Percentiles rank a stretch among this genome's conserved stretches.
These are phyloP conservation scores for Stemphylium lycopersici DNA, from an alignment of 2,329 filamentous ascomycete genomes.

Conservation along the genomic window DNA sequence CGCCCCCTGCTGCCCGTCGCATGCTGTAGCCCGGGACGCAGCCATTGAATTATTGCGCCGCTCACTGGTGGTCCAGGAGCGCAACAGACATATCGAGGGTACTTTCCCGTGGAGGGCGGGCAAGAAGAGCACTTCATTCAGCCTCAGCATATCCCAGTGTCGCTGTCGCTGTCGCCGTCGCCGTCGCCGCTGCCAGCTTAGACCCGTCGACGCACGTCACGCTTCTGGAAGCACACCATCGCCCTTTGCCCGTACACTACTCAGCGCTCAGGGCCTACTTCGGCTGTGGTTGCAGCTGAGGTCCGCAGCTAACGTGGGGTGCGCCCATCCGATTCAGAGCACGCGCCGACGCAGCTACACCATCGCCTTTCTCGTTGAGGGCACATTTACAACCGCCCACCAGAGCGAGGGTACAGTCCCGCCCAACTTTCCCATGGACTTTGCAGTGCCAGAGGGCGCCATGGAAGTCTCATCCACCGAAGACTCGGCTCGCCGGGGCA, in stretches of 20 bases:
- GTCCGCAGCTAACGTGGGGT: constrained; percentile 34
- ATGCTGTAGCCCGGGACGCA: constrained; percentile 29
- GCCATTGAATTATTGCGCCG: constrained; percentile 31
- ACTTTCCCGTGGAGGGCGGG: constrained; percentile 24
- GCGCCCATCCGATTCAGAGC: constrained; percentile 35
- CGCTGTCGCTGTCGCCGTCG: background rate
- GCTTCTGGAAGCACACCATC: background rate
- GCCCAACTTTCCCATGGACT: constrained; percentile 68
- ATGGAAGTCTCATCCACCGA: constrained; percentile 46
- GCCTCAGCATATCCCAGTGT: background rate
- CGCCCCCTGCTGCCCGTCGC: constrained; percentile 32
- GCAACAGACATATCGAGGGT: constrained; percentile 10
- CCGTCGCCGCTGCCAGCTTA: background rate
- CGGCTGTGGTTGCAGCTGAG: constrained; percentile 29
- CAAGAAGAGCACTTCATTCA: constrained; percentile 13
- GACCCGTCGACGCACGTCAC: background rate
- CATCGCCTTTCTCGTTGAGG: constrained; percentile 45
- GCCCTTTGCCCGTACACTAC: constrained; percentile 6
- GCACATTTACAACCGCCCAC: constrained; percentile 36
- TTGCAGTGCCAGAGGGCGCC: constrained; percentile 69
- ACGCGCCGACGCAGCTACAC: constrained; percentile 40
- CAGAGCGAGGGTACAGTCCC: constrained; percentile 44
- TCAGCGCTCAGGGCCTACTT: constrained; percentile 12
- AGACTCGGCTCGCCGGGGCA: constrained; percentile 54
- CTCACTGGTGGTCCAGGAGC: constrained; percentile 22